phyloP scores from a whole-genome alignment of 2,329 filamentous ascomycete genomes.

The Colletotrichum filicis region DNA sequence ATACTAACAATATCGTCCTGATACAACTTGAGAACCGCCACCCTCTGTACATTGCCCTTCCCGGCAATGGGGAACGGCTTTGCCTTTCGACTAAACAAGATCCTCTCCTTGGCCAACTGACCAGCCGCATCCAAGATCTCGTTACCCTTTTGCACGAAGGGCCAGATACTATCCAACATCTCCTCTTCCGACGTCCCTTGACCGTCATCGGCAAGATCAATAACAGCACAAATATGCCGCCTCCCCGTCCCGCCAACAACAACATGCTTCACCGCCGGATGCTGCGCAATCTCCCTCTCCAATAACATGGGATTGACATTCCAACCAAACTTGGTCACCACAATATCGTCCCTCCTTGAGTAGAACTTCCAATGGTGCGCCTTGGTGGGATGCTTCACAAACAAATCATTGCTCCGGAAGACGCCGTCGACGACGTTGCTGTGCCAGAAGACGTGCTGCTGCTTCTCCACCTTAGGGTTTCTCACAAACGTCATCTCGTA shows the following conservation, averaged over 20 bases:
- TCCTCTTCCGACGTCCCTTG: background rate
- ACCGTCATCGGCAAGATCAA: constrained; percentile 35
- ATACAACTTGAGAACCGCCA: constrained; percentile 51
- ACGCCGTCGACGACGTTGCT: background rate
- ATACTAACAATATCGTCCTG: constrained; percentile 54
- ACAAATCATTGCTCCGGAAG: constrained; percentile 48
- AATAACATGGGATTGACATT: constrained; percentile 54
- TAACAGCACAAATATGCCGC: constrained; percentile 37
- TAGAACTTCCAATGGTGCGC: constrained; percentile 47
- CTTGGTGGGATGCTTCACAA: constrained; percentile 47
- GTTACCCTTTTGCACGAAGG: constrained; percentile 62
- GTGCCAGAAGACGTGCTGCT: constrained; percentile 53
- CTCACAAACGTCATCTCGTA: constrained; percentile 48
- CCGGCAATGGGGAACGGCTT: constrained; percentile 56
- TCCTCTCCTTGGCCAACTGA: constrained; percentile 48
- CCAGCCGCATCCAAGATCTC: constrained; percentile 54
- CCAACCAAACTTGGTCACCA: constrained; percentile 53
- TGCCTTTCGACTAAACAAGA: constrained; percentile 47
- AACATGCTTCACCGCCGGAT: constrained; percentile 43
- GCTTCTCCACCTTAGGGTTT: constrained; percentile 37
- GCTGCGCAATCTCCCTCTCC: constrained; percentile 44
- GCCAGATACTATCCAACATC: constrained; percentile 50
- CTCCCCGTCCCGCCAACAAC: constrained; percentile 48
- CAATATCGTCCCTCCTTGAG: constrained; percentile 50
- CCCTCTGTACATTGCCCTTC: constrained; percentile 58